Conservation (phyloP, 176 grass and related monocot species). For the Phyllostachys edulis region DNA sequence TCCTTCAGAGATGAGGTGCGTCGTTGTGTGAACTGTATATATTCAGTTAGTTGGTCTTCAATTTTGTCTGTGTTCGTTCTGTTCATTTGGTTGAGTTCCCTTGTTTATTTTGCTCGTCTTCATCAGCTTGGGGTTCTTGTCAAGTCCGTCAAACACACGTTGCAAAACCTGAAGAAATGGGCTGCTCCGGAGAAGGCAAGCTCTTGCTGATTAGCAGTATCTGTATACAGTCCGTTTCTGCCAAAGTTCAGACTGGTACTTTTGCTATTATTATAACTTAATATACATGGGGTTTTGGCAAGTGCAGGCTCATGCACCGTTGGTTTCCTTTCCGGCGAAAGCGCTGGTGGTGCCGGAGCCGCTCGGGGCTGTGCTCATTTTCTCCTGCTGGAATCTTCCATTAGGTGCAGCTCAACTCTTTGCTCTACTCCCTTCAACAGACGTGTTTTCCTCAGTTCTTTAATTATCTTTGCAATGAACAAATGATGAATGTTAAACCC, state of each 20-base stretch:
- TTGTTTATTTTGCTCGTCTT: neutral
- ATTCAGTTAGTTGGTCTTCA: neutral
- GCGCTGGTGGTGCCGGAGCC: conserved; percentile 66
- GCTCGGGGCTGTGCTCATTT: conserved; percentile 75
- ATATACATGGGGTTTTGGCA: neutral
- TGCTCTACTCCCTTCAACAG: neutral
- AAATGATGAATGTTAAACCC: neutral
- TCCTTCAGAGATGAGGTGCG: conserved; percentile 65
- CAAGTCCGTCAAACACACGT: conserved; percentile 44
- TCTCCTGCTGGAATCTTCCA: conserved; percentile 81
- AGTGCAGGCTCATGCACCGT: conserved; percentile 45
- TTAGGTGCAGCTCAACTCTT: conserved; percentile 44
- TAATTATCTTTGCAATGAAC: neutral
- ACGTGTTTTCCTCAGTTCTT: neutral
- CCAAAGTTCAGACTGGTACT: neutral
- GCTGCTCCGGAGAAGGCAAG: conserved; percentile 56
- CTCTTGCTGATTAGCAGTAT: neutral
- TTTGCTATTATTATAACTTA: neutral
- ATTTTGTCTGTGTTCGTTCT: no score
- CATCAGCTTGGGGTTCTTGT: conserved; percentile 43
- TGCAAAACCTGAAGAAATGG: conserved; percentile 67
- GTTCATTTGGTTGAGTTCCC: neutral
- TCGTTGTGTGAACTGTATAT: neutral
- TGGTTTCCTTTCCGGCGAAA: conserved; percentile 59
- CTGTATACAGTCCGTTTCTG: neutral